phyloP scores from a whole-genome alignment of 2,329 filamentous ascomycete species.

The Fonsecaea multimorphosa region DNA sequence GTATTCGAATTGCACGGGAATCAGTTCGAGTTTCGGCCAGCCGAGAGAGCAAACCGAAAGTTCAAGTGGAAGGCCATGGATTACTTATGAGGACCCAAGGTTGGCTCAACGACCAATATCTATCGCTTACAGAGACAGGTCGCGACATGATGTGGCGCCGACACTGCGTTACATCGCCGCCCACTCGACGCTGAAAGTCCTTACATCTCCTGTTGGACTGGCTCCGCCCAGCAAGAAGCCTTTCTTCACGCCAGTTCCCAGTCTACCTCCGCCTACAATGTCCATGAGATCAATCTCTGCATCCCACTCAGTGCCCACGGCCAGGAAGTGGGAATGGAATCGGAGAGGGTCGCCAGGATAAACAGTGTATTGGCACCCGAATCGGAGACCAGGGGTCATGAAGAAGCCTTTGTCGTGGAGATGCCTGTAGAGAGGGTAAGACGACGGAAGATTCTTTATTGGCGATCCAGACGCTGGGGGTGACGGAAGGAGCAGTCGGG shows the following conservation, averaged over 20 bases:
- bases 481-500: conserved; percentile 53
- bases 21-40: conserved; percentile 81
- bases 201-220: conserved; percentile 51
- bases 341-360: conserved; percentile 94
- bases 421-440: conserved; percentile 79
- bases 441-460: conserved; percentile 51
- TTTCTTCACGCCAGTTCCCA: conserved; percentile 97
- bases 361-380: conserved; percentile 91
- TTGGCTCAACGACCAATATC: not conserved
- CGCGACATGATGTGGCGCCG: not conserved
- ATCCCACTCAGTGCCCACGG: conserved; percentile 83
- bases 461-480: conserved; percentile 36
- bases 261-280: conserved; percentile 80
- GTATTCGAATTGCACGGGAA: conserved; percentile 86
- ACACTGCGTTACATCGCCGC: conserved; percentile 75
- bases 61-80: conserved; percentile 73
- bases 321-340: conserved; percentile 94
- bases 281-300: conserved; percentile 84
- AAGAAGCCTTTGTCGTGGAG: conserved; percentile 82
- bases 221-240: conserved; percentile 82
- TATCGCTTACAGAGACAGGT: not conserved
- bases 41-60: conserved; percentile 87
- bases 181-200: conserved; percentile 90
- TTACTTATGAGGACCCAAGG: conserved; percentile 26
- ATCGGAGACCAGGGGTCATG: conserved; percentile 88